Base-by-base conservation (phyloP, 495 filamentous ascomycete species). In the Rhypophila decipiens region DNA sequence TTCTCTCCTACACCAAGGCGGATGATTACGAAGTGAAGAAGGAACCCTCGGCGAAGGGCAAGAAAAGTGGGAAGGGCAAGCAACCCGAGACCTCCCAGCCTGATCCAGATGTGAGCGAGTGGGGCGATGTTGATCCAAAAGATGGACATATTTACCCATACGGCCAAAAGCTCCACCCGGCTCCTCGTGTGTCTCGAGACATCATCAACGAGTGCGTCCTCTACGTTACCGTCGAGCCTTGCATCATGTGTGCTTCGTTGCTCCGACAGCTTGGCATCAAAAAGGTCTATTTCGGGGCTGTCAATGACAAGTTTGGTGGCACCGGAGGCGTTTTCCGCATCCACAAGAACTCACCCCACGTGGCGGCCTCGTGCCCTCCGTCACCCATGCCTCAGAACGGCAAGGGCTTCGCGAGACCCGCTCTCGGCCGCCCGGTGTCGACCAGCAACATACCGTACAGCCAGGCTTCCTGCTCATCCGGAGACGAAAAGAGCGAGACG, bases 141-240 rank as follows among this genome's bases (percentile, higher is more conserved):
- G 61, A 73, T 22, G 67, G 70, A 38, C 69, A 74, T 38, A 55
- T 73, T 34, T 74, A 61, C 36, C 72, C 72, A 11, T 76, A 76
- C 41, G 72, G 72, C 17, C 69, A 73, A 47, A 76, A 76, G 55
- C 65, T 70, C 1, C 66, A 72, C 42, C 71, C 70, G 1, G 47
- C 68, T 5, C 68, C 69, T 1, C 56, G 63, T 24, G 65, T 76
- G 27, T 45, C 61, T 42, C 70, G 73, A 5, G 73, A 70, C 7
- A 72, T 87, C 44, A 72, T 97, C 52, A 59, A 65, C 21, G 76
- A 86, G 33, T 88, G 85, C 35, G 82, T 85, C 56, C 77, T 97
- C 23, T 98, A 98, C 63, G 93, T 98, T 24, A 97, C 93, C 0
- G 90, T 97, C 41, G 93, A 98, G 62, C 93, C 93, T 2, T 98